Percentiles rank a stretch among this genome's conserved stretches.
These are phyloP conservation scores for Nemania diffusa DNA, from an alignment of 2,329 filamentous ascomycete genomes.

Conservation along the genomic window DNA sequence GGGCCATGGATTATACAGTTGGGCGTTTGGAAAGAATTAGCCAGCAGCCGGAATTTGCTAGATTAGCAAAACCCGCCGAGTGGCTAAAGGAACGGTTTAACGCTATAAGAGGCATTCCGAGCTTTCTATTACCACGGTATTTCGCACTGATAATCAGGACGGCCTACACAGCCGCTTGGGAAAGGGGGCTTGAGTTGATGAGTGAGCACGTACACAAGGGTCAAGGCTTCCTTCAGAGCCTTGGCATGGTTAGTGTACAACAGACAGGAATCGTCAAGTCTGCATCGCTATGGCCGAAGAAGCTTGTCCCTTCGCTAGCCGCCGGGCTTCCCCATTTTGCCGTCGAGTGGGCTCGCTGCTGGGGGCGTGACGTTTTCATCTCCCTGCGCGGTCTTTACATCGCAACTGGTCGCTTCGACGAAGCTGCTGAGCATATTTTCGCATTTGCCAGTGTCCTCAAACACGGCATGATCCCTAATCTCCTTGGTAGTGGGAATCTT, in stretches of 20 bases:
- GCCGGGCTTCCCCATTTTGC: constrained; percentile 95
- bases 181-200: constrained; percentile 82
- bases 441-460: constrained; percentile 97
- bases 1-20: constrained; percentile 90
- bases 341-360: constrained; percentile 93
- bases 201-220: constrained; percentile 79
- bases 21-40: constrained; percentile 80
- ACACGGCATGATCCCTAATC: constrained; percentile 97
- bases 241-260: constrained; percentile 92
- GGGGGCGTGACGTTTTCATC: constrained; percentile 98
- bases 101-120: constrained; percentile 84
- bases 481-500: constrained; percentile 84
- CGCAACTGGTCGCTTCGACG: constrained; percentile 85
- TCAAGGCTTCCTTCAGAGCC: constrained; percentile 87
- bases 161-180: constrained; percentile 85
- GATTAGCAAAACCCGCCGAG: constrained; percentile 71
- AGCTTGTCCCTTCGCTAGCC: constrained; percentile 85
- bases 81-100: constrained; percentile 91
- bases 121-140: constrained; percentile 90
- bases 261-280: constrained; percentile 90
- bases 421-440: constrained; percentile 92
- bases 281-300: constrained; percentile 88
- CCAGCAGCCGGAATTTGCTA: constrained; percentile 68
- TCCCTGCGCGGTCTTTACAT: constrained; percentile 92
- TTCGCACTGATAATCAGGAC: constrained; percentile 91